A percentile compares a stretch with the other conserved stretches of the same genome.
Evolutionary conservation across 169 alveolate species (phyloP).

Genomic region (Perkinsus chesapeaki): DNA sequence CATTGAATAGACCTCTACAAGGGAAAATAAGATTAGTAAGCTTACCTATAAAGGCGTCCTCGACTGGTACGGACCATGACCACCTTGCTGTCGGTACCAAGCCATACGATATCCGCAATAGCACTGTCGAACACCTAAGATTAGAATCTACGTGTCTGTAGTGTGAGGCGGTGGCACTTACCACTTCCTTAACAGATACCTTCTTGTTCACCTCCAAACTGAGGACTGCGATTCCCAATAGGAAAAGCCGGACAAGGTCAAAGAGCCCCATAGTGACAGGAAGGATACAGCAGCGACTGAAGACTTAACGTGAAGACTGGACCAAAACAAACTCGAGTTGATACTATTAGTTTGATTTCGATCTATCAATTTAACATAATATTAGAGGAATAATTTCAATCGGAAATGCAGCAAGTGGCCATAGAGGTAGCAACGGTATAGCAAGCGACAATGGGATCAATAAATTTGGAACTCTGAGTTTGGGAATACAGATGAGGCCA

Average conservation of each 20-base stretch:
- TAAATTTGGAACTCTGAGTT: no score
- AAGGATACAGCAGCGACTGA: no score
- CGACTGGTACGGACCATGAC: conserved; percentile 64
- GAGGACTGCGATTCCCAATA: conserved; percentile 16
- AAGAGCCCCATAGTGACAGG: neutral
- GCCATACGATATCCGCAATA: conserved; percentile 69
- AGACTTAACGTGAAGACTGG: no score
- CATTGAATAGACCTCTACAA: conserved; percentile 31
- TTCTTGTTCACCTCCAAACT: conserved; percentile 49
- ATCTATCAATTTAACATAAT: no score
- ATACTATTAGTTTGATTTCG: no score
- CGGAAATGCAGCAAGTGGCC: no score
- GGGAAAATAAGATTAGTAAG: conserved; percentile 60
- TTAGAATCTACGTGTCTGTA: neutral
- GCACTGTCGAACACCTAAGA: conserved; percentile 52
- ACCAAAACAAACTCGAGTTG: no score
- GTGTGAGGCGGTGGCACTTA: neutral
- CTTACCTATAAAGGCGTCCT: conserved; percentile 64
- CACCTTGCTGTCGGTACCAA: conserved; percentile 58
- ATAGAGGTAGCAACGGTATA: no score
- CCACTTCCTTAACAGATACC: conserved; percentile 71
- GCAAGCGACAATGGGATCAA: no score
- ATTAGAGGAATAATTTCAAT: no score
- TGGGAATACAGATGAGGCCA: no score
- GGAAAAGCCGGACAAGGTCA: conserved; percentile 19